Conservation (phyloP, 441 rosid species). For the Erodium texanum region DNA sequence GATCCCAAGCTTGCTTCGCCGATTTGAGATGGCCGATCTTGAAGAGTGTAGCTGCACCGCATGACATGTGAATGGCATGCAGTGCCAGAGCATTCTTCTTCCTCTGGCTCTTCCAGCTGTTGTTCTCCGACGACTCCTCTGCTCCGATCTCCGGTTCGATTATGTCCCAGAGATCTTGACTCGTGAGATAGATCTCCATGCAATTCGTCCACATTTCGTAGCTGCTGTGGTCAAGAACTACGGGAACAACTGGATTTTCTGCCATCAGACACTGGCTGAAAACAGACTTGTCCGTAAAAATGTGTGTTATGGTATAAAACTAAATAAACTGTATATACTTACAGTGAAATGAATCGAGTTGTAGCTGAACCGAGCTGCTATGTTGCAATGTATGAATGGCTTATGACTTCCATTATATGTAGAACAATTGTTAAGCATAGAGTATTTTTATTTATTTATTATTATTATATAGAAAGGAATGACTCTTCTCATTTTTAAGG, state of each 20-base stretch:
- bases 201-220: not conserved
- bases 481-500: too few relatives aligned
- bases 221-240: not conserved
- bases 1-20: not conserved
- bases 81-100: not conserved
- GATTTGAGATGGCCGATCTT: not conserved
- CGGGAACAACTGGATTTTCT: not conserved
- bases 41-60: not conserved
- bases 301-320: too few relatives aligned
- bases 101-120: not conserved
- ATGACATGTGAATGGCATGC: not conserved
- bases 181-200: not conserved
- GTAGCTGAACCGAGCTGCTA: too few relatives aligned
- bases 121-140: too few relatives aligned
- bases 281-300: too few relatives aligned
- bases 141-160: not conserved
- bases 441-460: too few relatives aligned
- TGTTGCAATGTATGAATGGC: too few relatives aligned
- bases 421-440: too few relatives aligned
- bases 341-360: too few relatives aligned
- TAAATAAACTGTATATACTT: too few relatives aligned
- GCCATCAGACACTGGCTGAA: not conserved
- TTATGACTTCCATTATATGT: too few relatives aligned
- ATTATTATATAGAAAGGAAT: too few relatives aligned
- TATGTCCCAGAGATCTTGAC: not conserved